A percentile compares a stretch with the other conserved stretches of the same genome.
phyloP scores from a whole-genome alignment of 1,139 yeast genomes.

The Saccharomycopsis hybrid region DNA sequence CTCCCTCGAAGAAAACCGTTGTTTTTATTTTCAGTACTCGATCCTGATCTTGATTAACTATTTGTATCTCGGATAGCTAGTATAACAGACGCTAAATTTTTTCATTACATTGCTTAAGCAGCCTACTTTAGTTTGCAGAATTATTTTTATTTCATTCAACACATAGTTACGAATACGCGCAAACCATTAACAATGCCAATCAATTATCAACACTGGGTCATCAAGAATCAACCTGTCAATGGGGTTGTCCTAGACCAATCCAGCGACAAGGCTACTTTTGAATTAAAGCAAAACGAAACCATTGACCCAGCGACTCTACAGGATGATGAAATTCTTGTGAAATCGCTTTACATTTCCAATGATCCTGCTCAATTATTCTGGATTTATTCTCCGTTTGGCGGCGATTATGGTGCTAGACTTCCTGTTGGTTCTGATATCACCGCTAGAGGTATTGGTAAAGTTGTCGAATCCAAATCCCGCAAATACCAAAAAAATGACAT shows the following conservation, averaged over 20 bases:
- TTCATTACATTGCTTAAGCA: too few species aligned
- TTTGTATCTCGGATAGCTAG: too few species aligned
- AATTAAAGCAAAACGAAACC: constrained; percentile 24
- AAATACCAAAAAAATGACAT: constrained; percentile 39
- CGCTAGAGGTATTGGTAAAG: constrained; percentile 43
- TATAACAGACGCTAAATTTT: too few species aligned
- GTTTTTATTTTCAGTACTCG: too few species aligned
- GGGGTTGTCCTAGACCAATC: constrained; percentile 23
- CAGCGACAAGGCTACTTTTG: constrained; percentile 35
- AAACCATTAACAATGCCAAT: not conserved
- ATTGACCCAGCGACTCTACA: constrained; percentile 26
- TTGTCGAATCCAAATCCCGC: constrained; percentile 38
- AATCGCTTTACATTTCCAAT: constrained; percentile 47
- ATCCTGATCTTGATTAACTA: too few species aligned
- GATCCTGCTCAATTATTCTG: constrained; percentile 65
- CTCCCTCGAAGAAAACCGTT: too few species aligned
- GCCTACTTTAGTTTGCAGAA: too few species aligned
- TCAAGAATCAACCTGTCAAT: constrained; percentile 26
- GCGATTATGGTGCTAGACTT: constrained; percentile 44
- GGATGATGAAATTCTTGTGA: constrained; percentile 39
- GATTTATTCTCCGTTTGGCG: constrained; percentile 38
- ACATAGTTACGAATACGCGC: too few species aligned
- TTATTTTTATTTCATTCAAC: too few species aligned
- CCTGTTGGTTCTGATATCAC: constrained; percentile 35
- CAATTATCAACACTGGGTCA: constrained; percentile 27